Evolutionary conservation across 2,329 filamentous ascomycete genomes (phyloP), one percentile per base, ranked within the genome.

Genomic region (Aspergillus sp.): DNA sequence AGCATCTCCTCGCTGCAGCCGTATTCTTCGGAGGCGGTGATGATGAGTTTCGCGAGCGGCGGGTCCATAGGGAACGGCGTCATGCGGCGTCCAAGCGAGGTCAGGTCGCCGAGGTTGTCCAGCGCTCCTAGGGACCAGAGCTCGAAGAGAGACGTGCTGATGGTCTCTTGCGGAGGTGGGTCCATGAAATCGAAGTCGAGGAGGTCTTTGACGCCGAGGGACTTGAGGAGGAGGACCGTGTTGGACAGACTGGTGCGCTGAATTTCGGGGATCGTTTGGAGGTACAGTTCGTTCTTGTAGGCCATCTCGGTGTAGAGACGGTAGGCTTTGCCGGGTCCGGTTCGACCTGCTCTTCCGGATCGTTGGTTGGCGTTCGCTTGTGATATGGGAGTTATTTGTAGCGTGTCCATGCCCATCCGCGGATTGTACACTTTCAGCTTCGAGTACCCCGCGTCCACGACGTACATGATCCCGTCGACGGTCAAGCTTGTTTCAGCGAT

Each of bases 181-280:
- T 99, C 94, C 93, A 99, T 97, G 64, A 99, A 99, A 69, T 97
- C 91, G 66, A 99, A 99, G 70, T 99, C 93, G 1, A 99, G 76
- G 9, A 99, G 79, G 61, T 99, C 92, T 66, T 90, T 93, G 16
- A 99, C 93, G 0, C 94, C 94, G 0, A 99, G 82, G 0, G 90
- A 96, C 68, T 99, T 99, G 44, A 99, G 81, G 45, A 99, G 83
- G 13, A 99, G 79, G 3, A 99, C 93, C 0, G 92, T 97, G 63
- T 97, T 97, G 64, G 90, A 87, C 2, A 99, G 82, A 63, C 97
- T 99, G 0, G 94, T 99, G 16, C 94, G 84, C 73, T 99, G 94
- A 40, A 99, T 97, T 68, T 99, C 94, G 0, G 94, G 94, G 45
- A 99, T 99, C 0, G 94, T 96, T 65, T 96, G 90, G 45, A 96